Evolutionary conservation across 345 rosid species (phyloP), one percentile per base, ranked within the genome.

Genomic region (Anacardium occidentale): DNA sequence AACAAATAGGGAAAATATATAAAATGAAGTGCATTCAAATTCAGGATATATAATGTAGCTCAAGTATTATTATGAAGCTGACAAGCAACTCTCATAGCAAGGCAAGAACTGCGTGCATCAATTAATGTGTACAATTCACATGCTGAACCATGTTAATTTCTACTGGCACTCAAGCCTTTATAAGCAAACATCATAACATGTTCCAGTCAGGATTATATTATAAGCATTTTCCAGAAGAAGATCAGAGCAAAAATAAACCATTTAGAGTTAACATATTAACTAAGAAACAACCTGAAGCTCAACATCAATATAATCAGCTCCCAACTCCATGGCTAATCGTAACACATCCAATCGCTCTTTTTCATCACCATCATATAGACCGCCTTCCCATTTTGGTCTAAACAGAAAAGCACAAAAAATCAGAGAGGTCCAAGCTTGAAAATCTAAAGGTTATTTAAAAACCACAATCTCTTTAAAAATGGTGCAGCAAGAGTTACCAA

Each of bases 331-430:
- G 54, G 98, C 98, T 72, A 92, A 74, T 51, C 80, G 84, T 67
- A 92, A 95, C 18, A 80, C 90, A 68, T 87, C 91, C 66, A 76
- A 74, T 20, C 98, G 75, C 76, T 83, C 25, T 4, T 77, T 85
- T 72, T 94, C 98, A 74, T 89, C 98, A 59, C 97, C 98, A 56
- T 81, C 97, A 74, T 94, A 92, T 22, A 80, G 86, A 63, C 98
- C 98, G 34, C 97, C 98, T 82, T 94, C 98, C 98, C 98, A 92
- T 68, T 71, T 87, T 58, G 98, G 98, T 73, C 98, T 94, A 78
- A 0, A 76, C 12, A 71, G 66, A 56, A 52, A 63, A 21, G 62
- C 68, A 62, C 60, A 79, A 40, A 72, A 45, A 59, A 72, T 60
- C 62, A 75, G 44, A 26, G 48, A 55, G 66, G 42, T 8, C 55